Evolutionary conservation across 2,329 filamentous ascomycete species (phyloP), one percentile per base, ranked within the genome.

Genomic region (Colletotrichum sp.): DNA sequence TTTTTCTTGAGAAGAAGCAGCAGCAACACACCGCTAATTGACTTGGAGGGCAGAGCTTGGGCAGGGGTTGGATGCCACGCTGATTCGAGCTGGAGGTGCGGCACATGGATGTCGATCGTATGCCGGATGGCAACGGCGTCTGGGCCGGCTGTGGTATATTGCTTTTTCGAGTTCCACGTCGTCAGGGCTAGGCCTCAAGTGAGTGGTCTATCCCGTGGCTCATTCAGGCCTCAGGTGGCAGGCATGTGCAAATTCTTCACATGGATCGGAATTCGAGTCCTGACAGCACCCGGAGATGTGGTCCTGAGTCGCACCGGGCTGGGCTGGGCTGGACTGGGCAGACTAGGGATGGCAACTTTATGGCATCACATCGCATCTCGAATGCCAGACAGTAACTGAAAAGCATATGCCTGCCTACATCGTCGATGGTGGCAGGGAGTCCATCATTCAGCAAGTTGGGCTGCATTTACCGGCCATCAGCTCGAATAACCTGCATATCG

Each of bases 181-280:
- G 64, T 61, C 44, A 69, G 49, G 49, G 64, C 64, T 29, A 52
- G 64, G 29, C 49, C 52, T 61, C 59, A n/a, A 68, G n/a, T 73
- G 62, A 32, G 6, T 67, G 59, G 44, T 44, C 16, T n/a, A 30
- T 19, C 16, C 29, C 44, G 22, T 32, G 30, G 36, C 15, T 27
- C 29, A 32, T 34, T 27, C 59, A 34, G 59, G 25, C 44, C 32
- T 59, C 5, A 29, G 27, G n/a, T 22, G 12, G 44, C 32, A 63
- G 44, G 64, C 73, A 63, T 65, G 32, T 65, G 69, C 63, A 66
- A 76, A 69, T 74, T 74, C 74, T 76, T 65, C 63, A 75, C 62
- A 29, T n/a, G 32, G 39, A 67, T 57, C 63, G 55, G 32, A 57
- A 59, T n/a, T 32, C 36, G 44, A 66, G 68, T 75, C 36, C 68